Evolutionary conservation across 352 stramenopile genomes (phyloP).

Genomic region (Discostella stelligera): DNA sequence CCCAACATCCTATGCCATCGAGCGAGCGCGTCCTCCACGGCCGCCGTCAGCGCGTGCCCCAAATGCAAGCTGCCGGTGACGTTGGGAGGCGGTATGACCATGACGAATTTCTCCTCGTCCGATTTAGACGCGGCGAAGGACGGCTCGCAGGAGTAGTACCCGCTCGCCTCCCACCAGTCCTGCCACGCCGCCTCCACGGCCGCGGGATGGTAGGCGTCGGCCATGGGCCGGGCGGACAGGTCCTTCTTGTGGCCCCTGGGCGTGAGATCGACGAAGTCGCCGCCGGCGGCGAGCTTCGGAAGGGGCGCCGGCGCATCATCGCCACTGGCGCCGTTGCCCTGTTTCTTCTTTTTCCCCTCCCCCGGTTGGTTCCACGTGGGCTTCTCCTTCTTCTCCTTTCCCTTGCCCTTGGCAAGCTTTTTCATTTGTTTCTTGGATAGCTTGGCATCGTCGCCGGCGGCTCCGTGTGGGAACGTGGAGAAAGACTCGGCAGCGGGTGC

Average conservation of each 20-base stretch:
- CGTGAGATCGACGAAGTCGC: constrained; percentile 90
- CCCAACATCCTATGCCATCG: constrained; percentile 97
- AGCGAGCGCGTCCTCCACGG: constrained; percentile 96
- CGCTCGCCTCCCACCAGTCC: constrained; percentile 95
- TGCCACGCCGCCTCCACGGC: constrained; percentile 98
- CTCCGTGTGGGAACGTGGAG: too few relatives aligned
- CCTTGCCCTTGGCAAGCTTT: constrained; percentile 90
- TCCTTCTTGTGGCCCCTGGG: constrained; percentile 94
- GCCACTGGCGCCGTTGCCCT: constrained; percentile 73
- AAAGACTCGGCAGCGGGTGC: background rate
- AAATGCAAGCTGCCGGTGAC: constrained; percentile 97
- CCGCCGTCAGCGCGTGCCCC: constrained; percentile 94
- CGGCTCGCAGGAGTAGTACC: constrained; percentile 94
- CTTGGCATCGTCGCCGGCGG: constrained; percentile 56
- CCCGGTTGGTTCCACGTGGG: constrained; percentile 83
- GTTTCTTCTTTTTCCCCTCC: constrained; percentile 84
- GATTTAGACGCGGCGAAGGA: constrained; percentile 83
- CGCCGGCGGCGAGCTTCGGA: constrained; percentile 39
- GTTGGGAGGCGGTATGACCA: constrained; percentile 98
- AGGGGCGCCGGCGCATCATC: constrained; percentile 85
- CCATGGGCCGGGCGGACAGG: constrained; percentile 87
- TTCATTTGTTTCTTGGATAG: constrained; percentile 96
- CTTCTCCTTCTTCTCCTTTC: constrained; percentile 95
- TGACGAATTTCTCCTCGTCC: constrained; percentile 93
- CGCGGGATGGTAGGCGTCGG: constrained; percentile 91